Evolutionary conservation across 2,329 filamentous ascomycete species (phyloP), one percentile per base, ranked within the genome.

Genomic region (Parastagonospora nodorum): DNA sequence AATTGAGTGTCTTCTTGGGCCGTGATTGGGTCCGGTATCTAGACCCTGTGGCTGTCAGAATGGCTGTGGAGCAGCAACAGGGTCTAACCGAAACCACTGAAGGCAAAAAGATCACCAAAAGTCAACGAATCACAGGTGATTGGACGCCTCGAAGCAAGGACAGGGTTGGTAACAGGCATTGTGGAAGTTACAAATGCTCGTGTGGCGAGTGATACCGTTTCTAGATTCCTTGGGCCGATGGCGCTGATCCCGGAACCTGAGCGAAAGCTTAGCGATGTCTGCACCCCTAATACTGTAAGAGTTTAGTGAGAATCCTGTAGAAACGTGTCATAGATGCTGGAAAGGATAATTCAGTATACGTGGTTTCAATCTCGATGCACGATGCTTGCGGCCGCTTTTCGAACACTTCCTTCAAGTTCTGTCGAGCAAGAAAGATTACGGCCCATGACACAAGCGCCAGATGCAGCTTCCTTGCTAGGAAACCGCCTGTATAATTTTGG

Each of bases 201-300:
- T 69, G 70, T 73, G 70, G 70, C 69, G 67, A 73, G 67, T 69
- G 58, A 60, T 51, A 46, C 55, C 49, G 62, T 65, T 67, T 69
- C 67, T 71, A 69, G 68, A 68, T 60, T 66, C 48, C 52, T 45
- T 65, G 60, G 68, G 61, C 68, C 66, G 60, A 58, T 53, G 56
- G 58, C 60, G 69, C 63, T 69, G 62, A 67, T 64, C 61, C 58
- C 63, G 31, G 63, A 57, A 57, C 53, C 53, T 59, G 48, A 63
- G 57, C 53, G 47, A 60, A 63, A 67, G 65, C 61, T 67, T 68
- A 68, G 67, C 55, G 66, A 66, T 53, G 60, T 57, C 47, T 53
- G 45, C 24, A 33, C 14, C 29, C 45, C 45, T 28, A 24, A 28
- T 28, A 28, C 19, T 28, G 41, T 40, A 40, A 30, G 28, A 31